Conservation (phyloP, 352 stramenopile species). For the Thraustotheca clavata region DNA sequence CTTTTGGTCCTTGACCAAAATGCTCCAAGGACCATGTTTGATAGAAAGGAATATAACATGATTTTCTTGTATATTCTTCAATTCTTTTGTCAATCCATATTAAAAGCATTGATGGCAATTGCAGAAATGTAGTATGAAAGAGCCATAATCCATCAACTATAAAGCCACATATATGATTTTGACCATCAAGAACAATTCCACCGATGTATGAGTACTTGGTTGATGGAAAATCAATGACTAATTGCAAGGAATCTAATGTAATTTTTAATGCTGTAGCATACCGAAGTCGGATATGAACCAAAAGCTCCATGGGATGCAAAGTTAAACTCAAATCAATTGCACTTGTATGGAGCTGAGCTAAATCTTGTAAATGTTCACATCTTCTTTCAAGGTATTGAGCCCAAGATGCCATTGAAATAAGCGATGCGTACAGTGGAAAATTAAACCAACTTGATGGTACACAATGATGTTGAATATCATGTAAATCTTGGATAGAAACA, state of each 20-base stretch:
- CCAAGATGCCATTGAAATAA: not conserved
- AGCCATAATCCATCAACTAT: not conserved
- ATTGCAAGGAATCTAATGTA: not conserved
- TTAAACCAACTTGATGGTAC: conserved; percentile 1
- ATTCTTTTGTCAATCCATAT: not conserved
- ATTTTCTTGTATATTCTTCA: not conserved
- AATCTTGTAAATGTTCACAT: not conserved
- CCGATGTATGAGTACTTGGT: not conserved
- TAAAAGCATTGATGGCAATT: not conserved
- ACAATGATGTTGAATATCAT: not conserved
- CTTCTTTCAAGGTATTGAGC: not conserved
- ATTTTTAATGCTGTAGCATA: not conserved
- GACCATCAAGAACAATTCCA: not conserved
- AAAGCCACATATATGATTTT: not conserved
- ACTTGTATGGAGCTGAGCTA: not conserved
- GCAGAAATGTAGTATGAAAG: not conserved
- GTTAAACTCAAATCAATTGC: not conserved
- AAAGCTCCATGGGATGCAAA: not conserved
- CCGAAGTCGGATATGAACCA: not conserved
- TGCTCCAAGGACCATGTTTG: not conserved
- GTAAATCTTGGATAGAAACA: not conserved
- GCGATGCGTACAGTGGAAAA: not conserved
- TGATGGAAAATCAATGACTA: not conserved
- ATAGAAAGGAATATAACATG: not conserved
- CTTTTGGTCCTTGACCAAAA: not conserved